Conservation (phyloP, 441 rosid genomes). For the Pelargonium citronellum region DNA sequence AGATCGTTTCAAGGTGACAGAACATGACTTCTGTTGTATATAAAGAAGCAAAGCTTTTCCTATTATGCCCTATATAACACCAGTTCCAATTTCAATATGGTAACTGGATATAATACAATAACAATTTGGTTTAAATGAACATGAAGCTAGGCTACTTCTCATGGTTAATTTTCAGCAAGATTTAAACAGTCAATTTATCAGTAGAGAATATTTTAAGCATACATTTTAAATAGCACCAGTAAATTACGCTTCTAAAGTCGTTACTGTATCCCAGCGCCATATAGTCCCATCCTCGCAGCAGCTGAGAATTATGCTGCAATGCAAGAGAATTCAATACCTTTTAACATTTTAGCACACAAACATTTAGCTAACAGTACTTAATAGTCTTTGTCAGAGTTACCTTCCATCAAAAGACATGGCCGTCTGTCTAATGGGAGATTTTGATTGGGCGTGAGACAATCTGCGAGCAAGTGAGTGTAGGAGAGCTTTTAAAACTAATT, state of each 20-base stretch:
- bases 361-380: background rate
- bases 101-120: no score
- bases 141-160: no score
- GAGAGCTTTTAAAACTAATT: background rate
- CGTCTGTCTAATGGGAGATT: conserved; percentile 79
- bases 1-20: no score
- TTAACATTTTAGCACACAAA: conserved; percentile 11
- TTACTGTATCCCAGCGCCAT: conserved; percentile 83
- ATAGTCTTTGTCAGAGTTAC: conserved; percentile 28
- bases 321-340: conserved; percentile 3
- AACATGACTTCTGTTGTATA: no score
- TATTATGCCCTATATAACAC: no score
- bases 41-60: no score
- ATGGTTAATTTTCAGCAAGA: no score
- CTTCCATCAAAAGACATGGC: conserved; percentile 94
- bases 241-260: conserved; percentile 17
- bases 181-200: no score
- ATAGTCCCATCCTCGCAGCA: conserved; percentile 92
- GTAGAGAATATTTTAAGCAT: background rate
- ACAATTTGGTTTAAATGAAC: no score
- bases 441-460: conserved; percentile 70
- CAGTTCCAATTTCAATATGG: no score
- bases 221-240: background rate
- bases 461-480: conserved; percentile 30
- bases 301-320: conserved; percentile 81